Evolutionary conservation across 116 monocot species (phyloP).

Genomic region (Posidonia oceanica): DNA sequence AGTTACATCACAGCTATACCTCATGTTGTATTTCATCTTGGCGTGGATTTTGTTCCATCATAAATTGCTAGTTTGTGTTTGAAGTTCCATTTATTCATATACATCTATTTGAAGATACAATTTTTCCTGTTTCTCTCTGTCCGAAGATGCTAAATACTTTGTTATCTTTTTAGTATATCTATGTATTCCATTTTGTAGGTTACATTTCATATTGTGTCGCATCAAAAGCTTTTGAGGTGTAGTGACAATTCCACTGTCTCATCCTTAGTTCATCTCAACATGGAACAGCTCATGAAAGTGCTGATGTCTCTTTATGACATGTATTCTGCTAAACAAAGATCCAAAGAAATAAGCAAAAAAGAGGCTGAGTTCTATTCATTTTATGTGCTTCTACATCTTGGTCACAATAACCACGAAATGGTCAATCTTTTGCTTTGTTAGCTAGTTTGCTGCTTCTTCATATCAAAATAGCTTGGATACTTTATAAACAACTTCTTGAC

Average conservation of each 20-base stretch:
- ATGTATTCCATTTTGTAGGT: constrained; percentile 29
- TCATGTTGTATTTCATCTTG: too few species aligned
- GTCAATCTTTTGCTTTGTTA: constrained; percentile 18
- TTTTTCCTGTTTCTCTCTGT: not conserved
- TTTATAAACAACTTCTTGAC: not conserved
- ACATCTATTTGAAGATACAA: too few species aligned
- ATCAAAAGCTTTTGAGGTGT: constrained; percentile 51
- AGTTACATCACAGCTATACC: too few species aligned
- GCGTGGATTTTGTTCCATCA: too few species aligned
- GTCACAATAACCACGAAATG: constrained; percentile 50
- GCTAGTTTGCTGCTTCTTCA: not conserved
- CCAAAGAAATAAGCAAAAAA: constrained; percentile 35
- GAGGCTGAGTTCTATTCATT: constrained; percentile 81
- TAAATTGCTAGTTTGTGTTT: too few species aligned
- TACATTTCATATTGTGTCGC: constrained; percentile 70
- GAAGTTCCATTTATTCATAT: too few species aligned
- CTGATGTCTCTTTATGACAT: constrained; percentile 64
- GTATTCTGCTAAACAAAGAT: constrained; percentile 41
- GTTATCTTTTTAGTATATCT: not conserved
- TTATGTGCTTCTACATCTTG: constrained; percentile 83
- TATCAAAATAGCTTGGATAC: not conserved
- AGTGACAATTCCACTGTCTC: constrained; percentile 30
- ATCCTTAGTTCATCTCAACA: constrained; percentile 74
- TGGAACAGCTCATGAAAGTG: constrained; percentile 87
- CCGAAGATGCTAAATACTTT: not conserved